A percentile compares a stretch with the other conserved stretches of the same genome.
These are phyloP conservation scores for Aspergillus sp. DNA, from an alignment of 2,329 filamentous ascomycete genomes.

Conservation along the genomic window DNA sequence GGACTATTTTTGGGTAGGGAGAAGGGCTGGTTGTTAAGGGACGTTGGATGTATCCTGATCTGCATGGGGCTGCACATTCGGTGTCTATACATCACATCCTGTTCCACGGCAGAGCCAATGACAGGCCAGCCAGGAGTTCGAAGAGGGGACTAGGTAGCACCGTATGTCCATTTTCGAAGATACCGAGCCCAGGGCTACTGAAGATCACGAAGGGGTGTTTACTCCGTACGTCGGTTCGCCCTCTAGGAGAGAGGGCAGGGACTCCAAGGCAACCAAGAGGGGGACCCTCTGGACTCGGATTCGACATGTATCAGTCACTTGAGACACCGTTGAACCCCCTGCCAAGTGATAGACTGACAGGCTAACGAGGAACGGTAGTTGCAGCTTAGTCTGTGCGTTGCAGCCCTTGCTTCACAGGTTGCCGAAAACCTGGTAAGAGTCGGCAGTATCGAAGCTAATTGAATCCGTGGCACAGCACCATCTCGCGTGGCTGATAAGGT, in stretches of 20 bases:
- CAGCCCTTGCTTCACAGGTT: neutral
- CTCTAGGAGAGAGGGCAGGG: neutral
- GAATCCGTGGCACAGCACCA: neutral
- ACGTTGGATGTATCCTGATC: neutral
- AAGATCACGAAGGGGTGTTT: neutral
- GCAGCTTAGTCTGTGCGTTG: neutral
- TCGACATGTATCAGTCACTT: neutral
- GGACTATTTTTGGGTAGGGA: slow-evolving; percentile 2
- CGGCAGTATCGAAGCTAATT: neutral
- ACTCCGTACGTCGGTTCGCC: neutral
- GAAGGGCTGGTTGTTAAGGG: neutral
- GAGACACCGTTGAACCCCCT: neutral
- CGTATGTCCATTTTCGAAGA: neutral
- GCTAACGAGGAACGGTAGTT: neutral
- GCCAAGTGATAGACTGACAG: neutral
- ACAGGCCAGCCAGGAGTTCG: neutral
- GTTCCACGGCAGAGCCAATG: neutral
- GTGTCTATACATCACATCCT: neutral
- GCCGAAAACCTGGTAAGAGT: neutral
- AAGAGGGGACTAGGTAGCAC: neutral
- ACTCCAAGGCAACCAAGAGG: neutral
- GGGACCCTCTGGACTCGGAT: neutral
- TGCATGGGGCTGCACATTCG: neutral
- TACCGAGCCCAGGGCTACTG: neutral
- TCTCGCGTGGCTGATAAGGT: neutral